These are phyloP conservation scores for Boletellus sp. DNA, from an alignment of 768 basidiomycete genomes.

Conservation along the genomic window DNA sequence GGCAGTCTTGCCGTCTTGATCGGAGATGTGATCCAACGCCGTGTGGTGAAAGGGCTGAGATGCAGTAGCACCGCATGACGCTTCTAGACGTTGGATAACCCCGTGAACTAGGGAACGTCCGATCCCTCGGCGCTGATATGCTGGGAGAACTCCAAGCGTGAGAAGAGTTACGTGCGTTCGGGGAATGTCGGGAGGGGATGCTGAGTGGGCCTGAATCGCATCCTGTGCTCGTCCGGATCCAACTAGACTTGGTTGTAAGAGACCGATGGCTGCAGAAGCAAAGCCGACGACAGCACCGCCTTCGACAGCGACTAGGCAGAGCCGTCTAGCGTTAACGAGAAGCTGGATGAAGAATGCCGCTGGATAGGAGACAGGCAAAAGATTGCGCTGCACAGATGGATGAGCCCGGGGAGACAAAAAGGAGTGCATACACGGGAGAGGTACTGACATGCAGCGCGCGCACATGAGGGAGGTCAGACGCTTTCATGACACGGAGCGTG, in stretches of 20 bases:
- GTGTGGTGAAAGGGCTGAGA: not conserved
- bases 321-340: conserved; percentile 26
- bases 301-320: conserved; percentile 30
- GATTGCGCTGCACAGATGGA: conserved; percentile 14
- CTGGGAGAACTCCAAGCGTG: conserved; percentile 28
- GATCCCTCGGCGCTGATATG: conserved; percentile 27
- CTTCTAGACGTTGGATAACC: conserved; percentile 26
- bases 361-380: conserved; percentile 28
- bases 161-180: conserved; percentile 23
- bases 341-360: conserved; percentile 31
- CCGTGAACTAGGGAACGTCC: conserved; percentile 28
- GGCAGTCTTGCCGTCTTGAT: conserved; percentile 9
- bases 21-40: not conserved
- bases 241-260: not conserved
- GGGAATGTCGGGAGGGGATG: conserved; percentile 6
- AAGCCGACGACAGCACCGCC: conserved; percentile 22
- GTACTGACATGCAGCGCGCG: conserved; percentile 25
- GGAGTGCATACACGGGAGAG: not conserved
- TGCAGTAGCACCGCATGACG: not conserved
- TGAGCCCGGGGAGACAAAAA: conserved; percentile 1
- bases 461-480: conserved; percentile 27
- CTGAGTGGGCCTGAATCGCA: conserved; percentile 1
- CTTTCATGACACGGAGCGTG: conserved; percentile 25
- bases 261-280: conserved; percentile 23
- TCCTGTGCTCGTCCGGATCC: not conserved